These are phyloP conservation scores for Nepenthes alata DNA, from an alignment of 179 eudicot genomes.

Conservation along the genomic window DNA sequence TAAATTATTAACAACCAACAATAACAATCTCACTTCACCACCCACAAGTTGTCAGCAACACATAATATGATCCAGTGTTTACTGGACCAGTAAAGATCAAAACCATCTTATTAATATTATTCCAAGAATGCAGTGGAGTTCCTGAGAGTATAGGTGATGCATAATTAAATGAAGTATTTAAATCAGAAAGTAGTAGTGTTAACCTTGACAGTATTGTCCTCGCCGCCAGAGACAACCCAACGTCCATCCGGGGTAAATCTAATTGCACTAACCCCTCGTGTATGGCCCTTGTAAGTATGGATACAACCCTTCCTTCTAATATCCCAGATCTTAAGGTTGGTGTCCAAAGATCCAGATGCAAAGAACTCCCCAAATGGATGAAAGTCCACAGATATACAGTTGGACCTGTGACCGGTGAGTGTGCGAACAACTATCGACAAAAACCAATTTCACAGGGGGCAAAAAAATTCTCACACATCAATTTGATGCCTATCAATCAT, in stretches of 20 bases:
- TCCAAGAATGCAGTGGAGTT: too few species aligned
- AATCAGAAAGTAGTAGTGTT: slow-evolving; percentile 6
- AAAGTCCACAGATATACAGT: slow-evolving; percentile 93
- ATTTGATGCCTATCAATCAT: neutral
- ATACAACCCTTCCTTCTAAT: slow-evolving; percentile 92
- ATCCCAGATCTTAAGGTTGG: slow-evolving; percentile 98
- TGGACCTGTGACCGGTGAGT: slow-evolving; percentile 90
- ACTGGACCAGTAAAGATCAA: too few species aligned
- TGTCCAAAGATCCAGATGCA: slow-evolving; percentile 98
- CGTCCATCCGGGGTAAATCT: slow-evolving; percentile 99
- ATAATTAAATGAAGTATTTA: neutral
- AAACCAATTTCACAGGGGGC: slow-evolving; percentile 8
- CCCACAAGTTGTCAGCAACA: too few species aligned
- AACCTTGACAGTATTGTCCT: slow-evolving; percentile 97
- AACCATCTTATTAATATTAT: too few species aligned
- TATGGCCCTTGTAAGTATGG: slow-evolving; percentile 96
- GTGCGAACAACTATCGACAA: slow-evolving; percentile 72
- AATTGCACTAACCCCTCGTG: slow-evolving; percentile 89
- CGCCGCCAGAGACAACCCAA: slow-evolving; percentile 99
- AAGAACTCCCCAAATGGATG: slow-evolving; percentile 99
- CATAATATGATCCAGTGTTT: too few species aligned
- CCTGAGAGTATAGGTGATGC: too few species aligned
- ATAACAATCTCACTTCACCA: too few species aligned
- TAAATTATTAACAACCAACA: too few species aligned
- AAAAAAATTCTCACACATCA: neutral